phyloP scores from a whole-genome alignment of 768 basidiomycete genomes.

The Vararia minispora region DNA sequence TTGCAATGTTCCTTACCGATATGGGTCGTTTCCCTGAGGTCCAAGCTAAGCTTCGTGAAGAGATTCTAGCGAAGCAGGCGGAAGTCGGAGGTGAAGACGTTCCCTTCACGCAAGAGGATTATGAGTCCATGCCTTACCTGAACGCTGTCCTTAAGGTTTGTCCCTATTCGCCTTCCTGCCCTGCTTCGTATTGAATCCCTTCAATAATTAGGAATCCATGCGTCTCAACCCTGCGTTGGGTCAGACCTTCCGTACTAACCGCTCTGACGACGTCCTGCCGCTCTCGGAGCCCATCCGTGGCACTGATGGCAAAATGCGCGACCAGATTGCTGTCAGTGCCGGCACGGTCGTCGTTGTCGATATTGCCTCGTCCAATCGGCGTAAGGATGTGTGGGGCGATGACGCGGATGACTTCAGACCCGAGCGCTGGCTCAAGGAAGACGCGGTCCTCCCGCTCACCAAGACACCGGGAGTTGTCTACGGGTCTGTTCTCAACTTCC shows the following conservation, averaged over 20 bases:
- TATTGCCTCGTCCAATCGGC: constrained; percentile 27
- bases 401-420: constrained; percentile 42
- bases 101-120: too few relatives aligned
- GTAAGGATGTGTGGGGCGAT: constrained; percentile 33
- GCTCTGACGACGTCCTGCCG: constrained; percentile 29
- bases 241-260: constrained; percentile 26
- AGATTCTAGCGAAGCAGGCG: constrained; percentile 21
- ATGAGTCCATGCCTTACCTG: too few relatives aligned
- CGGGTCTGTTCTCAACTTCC: too few relatives aligned
- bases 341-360: constrained; percentile 28
- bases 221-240: constrained; percentile 28
- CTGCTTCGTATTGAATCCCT: too few relatives aligned
- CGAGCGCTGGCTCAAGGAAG: constrained; percentile 42
- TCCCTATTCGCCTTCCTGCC: too few relatives aligned
- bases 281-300: constrained; percentile 27
- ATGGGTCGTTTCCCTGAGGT: constrained; percentile 22
- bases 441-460: too few relatives aligned
- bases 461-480: too few relatives aligned
- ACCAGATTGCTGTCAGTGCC: constrained; percentile 27
- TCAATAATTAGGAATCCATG: constrained; percentile 6
- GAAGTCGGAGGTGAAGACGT: constrained; percentile 17
- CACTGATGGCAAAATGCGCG: constrained; percentile 25
- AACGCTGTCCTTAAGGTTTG: constrained; percentile 29
- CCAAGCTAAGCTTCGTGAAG: constrained; percentile 28
- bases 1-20: constrained; percentile 27